phyloP scores from a whole-genome alignment of 108 stramenopile species.

The Mediolabrus comicus region DNA sequence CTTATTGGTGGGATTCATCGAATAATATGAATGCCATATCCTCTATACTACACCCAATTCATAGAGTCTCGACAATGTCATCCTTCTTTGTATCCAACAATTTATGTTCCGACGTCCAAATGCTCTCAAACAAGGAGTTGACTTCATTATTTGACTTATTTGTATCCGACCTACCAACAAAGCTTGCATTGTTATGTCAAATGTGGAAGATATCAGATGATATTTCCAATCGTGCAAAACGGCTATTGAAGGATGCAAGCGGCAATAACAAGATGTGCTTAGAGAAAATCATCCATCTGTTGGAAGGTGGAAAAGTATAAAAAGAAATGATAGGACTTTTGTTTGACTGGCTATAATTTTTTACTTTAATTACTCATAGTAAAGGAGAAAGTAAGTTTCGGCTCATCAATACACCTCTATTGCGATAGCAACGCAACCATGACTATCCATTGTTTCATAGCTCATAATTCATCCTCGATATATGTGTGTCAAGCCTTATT shows the following conservation, averaged over 20 bases:
- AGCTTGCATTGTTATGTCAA: constrained; percentile 25
- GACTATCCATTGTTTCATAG: too few relatives aligned
- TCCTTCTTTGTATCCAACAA: constrained; percentile 25
- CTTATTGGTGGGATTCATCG: constrained; percentile 38
- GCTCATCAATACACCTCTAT: too few relatives aligned
- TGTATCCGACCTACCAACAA: constrained; percentile 24
- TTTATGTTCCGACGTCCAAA: constrained; percentile 17
- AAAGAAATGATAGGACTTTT: too few relatives aligned
- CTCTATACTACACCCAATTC: constrained; percentile 4
- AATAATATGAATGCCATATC: constrained; percentile 8
- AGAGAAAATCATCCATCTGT: constrained; percentile 5
- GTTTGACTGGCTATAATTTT: too few relatives aligned
- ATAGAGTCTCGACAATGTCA: constrained; percentile 17
- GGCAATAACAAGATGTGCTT: constrained; percentile 5
- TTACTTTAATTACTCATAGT: too few relatives aligned
- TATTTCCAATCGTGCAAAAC: constrained; percentile 20
- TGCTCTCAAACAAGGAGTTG: constrained; percentile 4
- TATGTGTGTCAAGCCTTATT: too few relatives aligned
- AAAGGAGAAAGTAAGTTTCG: too few relatives aligned
- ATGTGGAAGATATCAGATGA: constrained; percentile 36
- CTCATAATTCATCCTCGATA: too few relatives aligned
- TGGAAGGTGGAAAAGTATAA: constrained; percentile 17
- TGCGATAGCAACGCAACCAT: too few relatives aligned
- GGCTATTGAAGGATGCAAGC: constrained; percentile 17
- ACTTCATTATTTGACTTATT: constrained; percentile 10